Conservation (phyloP, 257 asterid genomes). For the Prunella vulgaris region DNA sequence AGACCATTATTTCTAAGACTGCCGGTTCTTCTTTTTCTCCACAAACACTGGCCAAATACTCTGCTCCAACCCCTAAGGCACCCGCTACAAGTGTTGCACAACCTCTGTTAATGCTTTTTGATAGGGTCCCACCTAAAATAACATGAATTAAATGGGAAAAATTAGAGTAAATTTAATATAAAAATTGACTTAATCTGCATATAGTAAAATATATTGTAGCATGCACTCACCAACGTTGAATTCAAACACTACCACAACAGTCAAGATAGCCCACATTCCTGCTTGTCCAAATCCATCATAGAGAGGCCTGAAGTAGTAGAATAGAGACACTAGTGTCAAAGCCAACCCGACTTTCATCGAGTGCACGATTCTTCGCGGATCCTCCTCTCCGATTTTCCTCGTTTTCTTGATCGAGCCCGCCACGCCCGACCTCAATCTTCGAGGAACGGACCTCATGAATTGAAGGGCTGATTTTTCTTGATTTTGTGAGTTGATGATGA, state of each 20-base stretch:
- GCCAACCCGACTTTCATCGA: conserved; percentile 63
- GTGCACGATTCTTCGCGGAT: conserved; percentile 57
- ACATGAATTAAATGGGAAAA: background rate
- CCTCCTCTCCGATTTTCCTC: conserved; percentile 52
- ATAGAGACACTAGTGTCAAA: conserved; percentile 47
- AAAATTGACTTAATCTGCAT: no score
- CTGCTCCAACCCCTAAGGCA: conserved; percentile 71
- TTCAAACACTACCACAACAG: conserved; percentile 69
- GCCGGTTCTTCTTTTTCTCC: conserved; percentile 70
- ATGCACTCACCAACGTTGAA: conserved; percentile 63
- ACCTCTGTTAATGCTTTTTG: conserved; percentile 64
- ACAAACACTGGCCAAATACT: conserved; percentile 49
- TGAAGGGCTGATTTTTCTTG: conserved; percentile 19
- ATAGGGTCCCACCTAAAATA: conserved; percentile 61
- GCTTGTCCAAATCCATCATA: conserved; percentile 63
- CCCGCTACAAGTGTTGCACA: conserved; percentile 75
- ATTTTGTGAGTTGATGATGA: conserved; percentile 17
- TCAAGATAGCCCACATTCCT: conserved; percentile 76
- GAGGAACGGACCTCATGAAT: conserved; percentile 21
- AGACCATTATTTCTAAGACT: conserved; percentile 56
- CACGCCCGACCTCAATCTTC: conserved; percentile 10
- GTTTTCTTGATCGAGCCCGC: conserved; percentile 13
- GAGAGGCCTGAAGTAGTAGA: conserved; percentile 58
- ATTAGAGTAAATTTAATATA: no score
- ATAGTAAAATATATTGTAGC: background rate